Conservation (phyloP, 1,284 basidiomycete species). For the Ustilago trichophora region DNA sequence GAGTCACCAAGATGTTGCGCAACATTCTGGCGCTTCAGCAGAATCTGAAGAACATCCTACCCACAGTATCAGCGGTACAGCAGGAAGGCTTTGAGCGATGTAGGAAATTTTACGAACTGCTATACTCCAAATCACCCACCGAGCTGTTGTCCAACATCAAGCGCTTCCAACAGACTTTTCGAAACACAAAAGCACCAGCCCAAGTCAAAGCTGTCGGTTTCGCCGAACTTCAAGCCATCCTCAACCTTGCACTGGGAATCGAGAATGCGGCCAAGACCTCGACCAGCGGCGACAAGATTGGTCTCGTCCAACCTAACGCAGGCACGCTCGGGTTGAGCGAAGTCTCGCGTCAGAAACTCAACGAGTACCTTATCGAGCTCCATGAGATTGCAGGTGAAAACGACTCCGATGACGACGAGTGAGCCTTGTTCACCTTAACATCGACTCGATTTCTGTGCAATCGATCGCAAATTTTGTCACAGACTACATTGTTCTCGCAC, state of each 20-base stretch:
- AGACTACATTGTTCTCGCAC: too few species aligned
- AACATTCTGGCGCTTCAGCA: slow-evolving; percentile 94
- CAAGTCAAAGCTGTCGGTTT: slow-evolving; percentile 13
- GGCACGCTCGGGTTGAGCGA: slow-evolving; percentile 28
- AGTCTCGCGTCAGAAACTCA: slow-evolving; percentile 53
- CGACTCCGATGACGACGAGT: slow-evolving; percentile 22
- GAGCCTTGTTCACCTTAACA: not conserved
- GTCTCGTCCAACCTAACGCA: slow-evolving; percentile 22
- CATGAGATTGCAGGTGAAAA: slow-evolving; percentile 46
- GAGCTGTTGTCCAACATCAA: slow-evolving; percentile 18
- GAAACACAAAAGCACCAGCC: not conserved
- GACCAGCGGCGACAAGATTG: not conserved
- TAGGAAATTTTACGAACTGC: slow-evolving; percentile 78
- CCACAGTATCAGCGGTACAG: too few species aligned
- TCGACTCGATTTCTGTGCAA: too few species aligned
- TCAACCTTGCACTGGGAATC: slow-evolving; percentile 59
- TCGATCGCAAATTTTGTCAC: too few species aligned
- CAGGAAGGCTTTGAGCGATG: slow-evolving; percentile 80
- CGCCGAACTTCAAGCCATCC: slow-evolving; percentile 30
- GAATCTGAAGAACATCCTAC: slow-evolving; percentile 74
- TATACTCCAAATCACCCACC: slow-evolving; percentile 23
- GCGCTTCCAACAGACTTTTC: slow-evolving; percentile 2
- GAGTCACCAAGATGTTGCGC: slow-evolving; percentile 86
- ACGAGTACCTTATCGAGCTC: slow-evolving; percentile 62
- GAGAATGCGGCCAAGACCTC: slow-evolving; percentile 31